A percentile compares a stretch with the other conserved stretches of the same genome.
Evolutionary conservation across 129 eudicot species (phyloP).

Genomic region (Lactuca sativa): DNA sequence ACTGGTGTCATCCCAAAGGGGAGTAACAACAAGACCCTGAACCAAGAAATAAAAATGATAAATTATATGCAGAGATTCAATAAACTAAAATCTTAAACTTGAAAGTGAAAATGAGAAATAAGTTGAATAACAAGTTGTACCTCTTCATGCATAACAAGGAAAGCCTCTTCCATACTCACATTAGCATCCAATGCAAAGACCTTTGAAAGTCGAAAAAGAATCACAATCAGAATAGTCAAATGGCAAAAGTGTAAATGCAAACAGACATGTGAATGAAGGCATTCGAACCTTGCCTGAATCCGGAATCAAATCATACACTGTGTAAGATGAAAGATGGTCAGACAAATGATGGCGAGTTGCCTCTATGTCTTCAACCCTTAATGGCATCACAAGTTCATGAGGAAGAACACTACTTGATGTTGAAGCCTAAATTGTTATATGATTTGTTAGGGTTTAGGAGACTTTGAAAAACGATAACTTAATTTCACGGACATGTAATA

Average conservation of each 20-base stretch:
- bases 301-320: slow-evolving; percentile 56
- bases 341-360: slow-evolving; percentile 46
- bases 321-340: slow-evolving; percentile 42
- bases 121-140: slow-evolving; percentile 17
- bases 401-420: slow-evolving; percentile 32
- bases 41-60: slow-evolving; percentile 4
- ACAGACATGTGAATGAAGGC: slow-evolving; percentile 17
- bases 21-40: slow-evolving; percentile 56
- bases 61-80: slow-evolving; percentile 1
- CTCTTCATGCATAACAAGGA: slow-evolving; percentile 52
- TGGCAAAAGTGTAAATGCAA: slow-evolving; percentile 7
- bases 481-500: neutral
- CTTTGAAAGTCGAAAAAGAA: slow-evolving; percentile 22
- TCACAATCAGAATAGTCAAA: slow-evolving; percentile 11
- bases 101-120: neutral
- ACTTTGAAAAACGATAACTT: too few relatives aligned
- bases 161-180: slow-evolving; percentile 51
- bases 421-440: slow-evolving; percentile 37
- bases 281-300: slow-evolving; percentile 64
- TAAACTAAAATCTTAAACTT: slow-evolving; percentile 1
- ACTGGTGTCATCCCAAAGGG: slow-evolving; percentile 52
- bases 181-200: slow-evolving; percentile 52
- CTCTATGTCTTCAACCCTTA: slow-evolving; percentile 41
- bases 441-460: neutral
- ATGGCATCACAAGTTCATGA: slow-evolving; percentile 27